phyloP scores from a whole-genome alignment of 139 green algal species.

The Chlorella sp. region DNA sequence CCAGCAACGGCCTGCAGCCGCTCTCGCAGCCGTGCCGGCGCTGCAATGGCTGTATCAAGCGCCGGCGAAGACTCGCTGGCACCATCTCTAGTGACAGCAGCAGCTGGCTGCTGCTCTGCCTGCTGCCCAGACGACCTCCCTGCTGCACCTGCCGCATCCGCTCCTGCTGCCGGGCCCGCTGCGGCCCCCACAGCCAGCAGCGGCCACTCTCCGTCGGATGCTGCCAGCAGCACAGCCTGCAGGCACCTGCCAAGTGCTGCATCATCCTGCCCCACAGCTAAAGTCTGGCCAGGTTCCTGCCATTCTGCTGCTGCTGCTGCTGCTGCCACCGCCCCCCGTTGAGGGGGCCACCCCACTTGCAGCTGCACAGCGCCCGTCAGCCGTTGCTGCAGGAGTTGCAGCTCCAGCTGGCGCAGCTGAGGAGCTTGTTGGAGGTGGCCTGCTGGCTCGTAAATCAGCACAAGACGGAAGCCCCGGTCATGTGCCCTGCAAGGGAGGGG shows the following conservation, averaged over 20 bases:
- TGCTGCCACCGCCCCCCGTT: not conserved
- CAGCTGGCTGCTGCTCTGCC: too few species aligned
- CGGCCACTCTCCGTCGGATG: slow-evolving; percentile 31
- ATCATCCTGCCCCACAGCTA: not conserved
- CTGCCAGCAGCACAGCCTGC: slow-evolving; percentile 31
- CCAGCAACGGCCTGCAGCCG: slow-evolving; percentile 26
- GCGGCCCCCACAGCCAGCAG: not conserved
- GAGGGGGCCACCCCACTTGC: slow-evolving; percentile 1
- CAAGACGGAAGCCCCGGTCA: not conserved
- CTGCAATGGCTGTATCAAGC: slow-evolving; percentile 10
- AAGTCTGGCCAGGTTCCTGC: not conserved
- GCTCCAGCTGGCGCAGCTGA: slow-evolving; percentile 16
- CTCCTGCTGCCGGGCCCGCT: not conserved
- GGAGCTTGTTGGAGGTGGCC: slow-evolving; percentile 2
- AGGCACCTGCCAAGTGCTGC: not conserved
- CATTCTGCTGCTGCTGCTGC: not conserved
- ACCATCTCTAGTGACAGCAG: not conserved
- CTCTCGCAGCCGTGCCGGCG: slow-evolving; percentile 15
- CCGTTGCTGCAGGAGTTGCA: slow-evolving; percentile 21
- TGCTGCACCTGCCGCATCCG: not conserved
- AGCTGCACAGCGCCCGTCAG: not conserved
- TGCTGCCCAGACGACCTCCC: too few species aligned
- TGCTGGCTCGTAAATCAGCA: slow-evolving; percentile 36
- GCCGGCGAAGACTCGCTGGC: not conserved
- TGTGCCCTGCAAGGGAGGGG: slow-evolving; percentile 15